Percentiles rank a stretch among this genome's conserved stretches.
These are phyloP conservation scores for Artemisia tridentata DNA, from an alignment of 129 eudicot genomes.

Conservation along the genomic window DNA sequence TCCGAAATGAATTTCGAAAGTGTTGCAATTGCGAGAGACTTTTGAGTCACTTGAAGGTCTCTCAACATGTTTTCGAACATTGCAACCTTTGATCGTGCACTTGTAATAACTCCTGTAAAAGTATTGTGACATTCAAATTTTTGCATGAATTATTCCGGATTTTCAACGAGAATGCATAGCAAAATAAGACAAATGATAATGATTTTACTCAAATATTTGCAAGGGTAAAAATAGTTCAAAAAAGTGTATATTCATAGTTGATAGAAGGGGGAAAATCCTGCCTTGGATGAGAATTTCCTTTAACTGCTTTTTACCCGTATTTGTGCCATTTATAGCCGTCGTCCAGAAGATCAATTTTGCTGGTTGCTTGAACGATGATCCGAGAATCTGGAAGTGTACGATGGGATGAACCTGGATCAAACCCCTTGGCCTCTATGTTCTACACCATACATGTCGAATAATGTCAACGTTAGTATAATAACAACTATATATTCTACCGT, in stretches of 20 bases:
- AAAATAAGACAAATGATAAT: not conserved
- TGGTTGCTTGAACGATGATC: constrained; percentile 17
- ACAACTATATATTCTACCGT: too few relatives aligned
- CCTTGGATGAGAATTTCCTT: constrained; percentile 31
- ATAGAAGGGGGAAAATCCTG: not conserved
- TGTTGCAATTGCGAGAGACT: too few relatives aligned
- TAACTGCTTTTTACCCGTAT: constrained; percentile 27
- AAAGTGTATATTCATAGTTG: not conserved
- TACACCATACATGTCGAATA: constrained; percentile 17
- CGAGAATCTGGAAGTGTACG: constrained; percentile 39
- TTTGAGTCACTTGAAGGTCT: constrained; percentile 89
- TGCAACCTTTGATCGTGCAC: constrained; percentile 79
- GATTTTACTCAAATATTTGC: not conserved
- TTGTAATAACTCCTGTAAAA: constrained; percentile 85
- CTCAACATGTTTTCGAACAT: constrained; percentile 81
- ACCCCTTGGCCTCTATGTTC: constrained; percentile 46
- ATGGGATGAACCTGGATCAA: constrained; percentile 39
- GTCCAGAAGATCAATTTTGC: constrained; percentile 29
- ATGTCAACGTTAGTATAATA: too few relatives aligned
- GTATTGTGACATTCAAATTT: too few relatives aligned
- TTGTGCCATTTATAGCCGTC: constrained; percentile 31
- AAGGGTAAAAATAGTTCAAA: not conserved
- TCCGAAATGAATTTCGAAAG: too few relatives aligned
- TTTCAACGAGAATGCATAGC: not conserved
- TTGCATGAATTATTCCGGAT: not conserved